Base-by-base conservation (phyloP, 805 yeast species). In the Schwanniomyces polymorphus region DNA sequence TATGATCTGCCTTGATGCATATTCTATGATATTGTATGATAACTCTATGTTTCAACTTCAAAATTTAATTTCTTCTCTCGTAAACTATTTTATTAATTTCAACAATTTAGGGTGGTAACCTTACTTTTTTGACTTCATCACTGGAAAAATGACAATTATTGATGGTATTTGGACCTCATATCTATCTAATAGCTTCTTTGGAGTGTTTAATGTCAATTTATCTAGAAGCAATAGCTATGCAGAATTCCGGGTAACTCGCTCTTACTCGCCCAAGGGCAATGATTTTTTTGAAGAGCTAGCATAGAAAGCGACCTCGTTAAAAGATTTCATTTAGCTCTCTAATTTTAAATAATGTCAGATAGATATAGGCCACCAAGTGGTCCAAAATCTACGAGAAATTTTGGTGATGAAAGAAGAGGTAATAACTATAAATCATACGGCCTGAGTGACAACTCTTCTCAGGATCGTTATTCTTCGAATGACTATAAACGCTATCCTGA, bases 361-460 rank as follows among this genome's bases (percentile, higher is more conserved):
- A 59, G 68, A 45, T 64, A 64, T 47, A 66, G 70, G 55, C 60
- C 61, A 27, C 65, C 67, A 18, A 47, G 55, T 18, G 65, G 65
- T 2, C 65, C 70, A 4, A 63, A 58, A 43, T 55, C 63, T 12
- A 46, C 50, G 21, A 45, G 59, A 37, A 58, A 52, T 39, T 51
- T 43, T 37, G 35, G 49, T 31, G 47, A 49, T 12, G 49, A 46
- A 25, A 44, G 48, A 41, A 47, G 44, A 40, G 44, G 23, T 38
- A 43, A 45, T 21, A 44, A 42, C 18, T 49, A 45, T 37, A 50
- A 48, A 41, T 37, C 52, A 27, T 52, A 51, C 37, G 45, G 54
- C 28, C 43, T 41, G 42, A 43, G 46, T 34, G 49, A 45, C 39
- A 29, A 42, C 3, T 43, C 41, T 21, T 33, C 47, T 16, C 37